Evolutionary conservation across 2,329 filamentous ascomycete genomes (phyloP).

Genomic region (Botrytis galanthina): DNA sequence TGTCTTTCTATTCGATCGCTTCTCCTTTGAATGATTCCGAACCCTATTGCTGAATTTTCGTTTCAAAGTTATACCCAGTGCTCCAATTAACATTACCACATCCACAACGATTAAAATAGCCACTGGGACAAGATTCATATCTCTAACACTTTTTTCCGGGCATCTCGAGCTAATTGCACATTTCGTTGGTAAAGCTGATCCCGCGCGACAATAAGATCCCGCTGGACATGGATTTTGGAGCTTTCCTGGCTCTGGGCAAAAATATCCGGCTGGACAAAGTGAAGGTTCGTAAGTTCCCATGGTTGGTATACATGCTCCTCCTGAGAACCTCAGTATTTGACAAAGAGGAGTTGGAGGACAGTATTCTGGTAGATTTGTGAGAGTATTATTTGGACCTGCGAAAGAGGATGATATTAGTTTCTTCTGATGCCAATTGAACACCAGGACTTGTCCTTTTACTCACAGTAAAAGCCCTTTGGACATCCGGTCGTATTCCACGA

Average conservation of each 20-base stretch:
- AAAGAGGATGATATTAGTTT: background rate
- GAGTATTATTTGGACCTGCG: conserved; percentile 17
- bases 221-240: conserved; percentile 45
- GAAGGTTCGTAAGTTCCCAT: conserved; percentile 47
- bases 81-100: conserved; percentile 41
- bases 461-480: conserved; percentile 14
- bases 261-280: conserved; percentile 49
- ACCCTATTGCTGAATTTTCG: conserved; percentile 1
- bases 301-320: conserved; percentile 22
- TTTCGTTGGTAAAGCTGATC: conserved; percentile 47
- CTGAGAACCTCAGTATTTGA: conserved; percentile 24
- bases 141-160: conserved; percentile 43
- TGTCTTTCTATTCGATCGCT: conserved; percentile 29
- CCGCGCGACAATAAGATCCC: conserved; percentile 52
- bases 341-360: conserved; percentile 31
- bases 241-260: conserved; percentile 47
- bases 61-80: conserved; percentile 25
- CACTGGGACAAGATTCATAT: conserved; percentile 35
- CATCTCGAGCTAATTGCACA: conserved; percentile 49
- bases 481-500: conserved; percentile 17
- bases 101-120: conserved; percentile 42
- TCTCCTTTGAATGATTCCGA: conserved; percentile 21
- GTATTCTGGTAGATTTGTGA: conserved; percentile 29
- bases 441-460: background rate
- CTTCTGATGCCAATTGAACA: background rate